Percentiles rank a stretch among this genome's conserved stretches.
Evolutionary conservation across 139 green algal species (phyloP).

Genomic region (Gonium pectorale): DNA sequence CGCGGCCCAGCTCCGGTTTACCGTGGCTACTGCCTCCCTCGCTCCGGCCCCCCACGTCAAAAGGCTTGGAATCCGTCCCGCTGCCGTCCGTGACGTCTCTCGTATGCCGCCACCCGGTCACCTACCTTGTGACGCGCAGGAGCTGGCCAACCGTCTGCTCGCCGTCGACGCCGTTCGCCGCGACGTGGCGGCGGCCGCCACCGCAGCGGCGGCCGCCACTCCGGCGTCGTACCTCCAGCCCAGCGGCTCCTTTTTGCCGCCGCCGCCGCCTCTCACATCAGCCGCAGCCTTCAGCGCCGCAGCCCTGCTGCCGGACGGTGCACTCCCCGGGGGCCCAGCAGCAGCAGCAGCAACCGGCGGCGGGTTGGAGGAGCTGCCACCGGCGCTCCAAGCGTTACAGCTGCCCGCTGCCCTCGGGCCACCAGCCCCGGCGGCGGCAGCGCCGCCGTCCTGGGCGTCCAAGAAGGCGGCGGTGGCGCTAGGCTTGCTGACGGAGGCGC

Average conservation of each 20-base stretch:
- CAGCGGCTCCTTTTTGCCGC: slow-evolving; percentile 7
- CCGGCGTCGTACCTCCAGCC: slow-evolving; percentile 6
- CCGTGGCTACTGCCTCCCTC: too few species aligned
- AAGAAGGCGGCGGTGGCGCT: background rate
- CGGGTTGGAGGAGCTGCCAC: background rate
- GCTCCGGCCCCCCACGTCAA: too few species aligned
- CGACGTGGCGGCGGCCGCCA: background rate
- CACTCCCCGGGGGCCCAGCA: background rate
- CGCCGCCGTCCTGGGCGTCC: background rate
- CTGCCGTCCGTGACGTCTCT: too few species aligned
- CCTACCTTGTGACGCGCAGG: background rate
- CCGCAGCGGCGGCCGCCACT: background rate
- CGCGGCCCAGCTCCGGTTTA: too few species aligned
- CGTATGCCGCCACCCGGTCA: too few species aligned
- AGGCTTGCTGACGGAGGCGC: slow-evolving; percentile 1
- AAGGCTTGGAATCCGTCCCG: background rate
- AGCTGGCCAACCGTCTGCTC: slow-evolving; percentile 18
- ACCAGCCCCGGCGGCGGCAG: background rate
- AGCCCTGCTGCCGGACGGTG: background rate
- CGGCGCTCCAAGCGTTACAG: too few species aligned
- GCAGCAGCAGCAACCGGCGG: background rate
- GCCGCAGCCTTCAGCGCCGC: background rate
- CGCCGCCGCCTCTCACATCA: too few species aligned
- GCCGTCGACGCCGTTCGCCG: background rate
- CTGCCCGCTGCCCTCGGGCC: too few species aligned